These are phyloP conservation scores for Pulveroboletus frians DNA, from an alignment of 768 basidiomycete genomes.

Conservation along the genomic window DNA sequence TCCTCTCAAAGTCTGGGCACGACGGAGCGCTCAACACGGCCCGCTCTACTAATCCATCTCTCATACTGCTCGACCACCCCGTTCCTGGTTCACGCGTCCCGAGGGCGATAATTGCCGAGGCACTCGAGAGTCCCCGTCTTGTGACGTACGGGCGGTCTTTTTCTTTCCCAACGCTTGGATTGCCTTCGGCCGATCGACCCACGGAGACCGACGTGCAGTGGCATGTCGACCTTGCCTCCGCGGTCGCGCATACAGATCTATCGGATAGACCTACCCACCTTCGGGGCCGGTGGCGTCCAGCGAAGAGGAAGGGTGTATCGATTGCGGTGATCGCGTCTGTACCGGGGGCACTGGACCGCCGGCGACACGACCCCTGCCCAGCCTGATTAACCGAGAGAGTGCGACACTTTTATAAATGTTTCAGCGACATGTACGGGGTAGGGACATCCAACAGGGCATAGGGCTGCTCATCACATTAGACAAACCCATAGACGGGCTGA, in stretches of 20 bases:
- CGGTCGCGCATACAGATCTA: not conserved
- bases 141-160: conserved; percentile 5
- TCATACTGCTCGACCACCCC: conserved; percentile 2
- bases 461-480: conserved; percentile 3
- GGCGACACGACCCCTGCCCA: not conserved
- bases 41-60: not conserved
- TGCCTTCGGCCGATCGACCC: not conserved
- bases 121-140: conserved; percentile 10
- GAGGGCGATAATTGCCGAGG: not conserved
- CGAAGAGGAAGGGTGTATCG: not conserved
- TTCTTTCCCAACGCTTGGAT: not conserved
- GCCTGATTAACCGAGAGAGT: conserved; percentile 3
- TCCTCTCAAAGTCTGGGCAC: no score
- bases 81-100: conserved; percentile 2
- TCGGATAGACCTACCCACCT: no score
- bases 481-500: not conserved
- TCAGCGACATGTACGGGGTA: conserved; percentile 2
- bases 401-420: conserved; percentile 5
- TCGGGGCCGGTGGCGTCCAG: not conserved
- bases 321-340: conserved; percentile 10
- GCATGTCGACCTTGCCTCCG: not conserved
- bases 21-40: not conserved
- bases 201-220: not conserved
- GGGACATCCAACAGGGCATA: conserved; percentile 1
- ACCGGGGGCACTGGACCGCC: conserved; percentile 8